A percentile compares a stretch with the other conserved stretches of the same genome.
phyloP scores from a whole-genome alignment of 129 eudicot species.

The Flaveria trinervia region DNA sequence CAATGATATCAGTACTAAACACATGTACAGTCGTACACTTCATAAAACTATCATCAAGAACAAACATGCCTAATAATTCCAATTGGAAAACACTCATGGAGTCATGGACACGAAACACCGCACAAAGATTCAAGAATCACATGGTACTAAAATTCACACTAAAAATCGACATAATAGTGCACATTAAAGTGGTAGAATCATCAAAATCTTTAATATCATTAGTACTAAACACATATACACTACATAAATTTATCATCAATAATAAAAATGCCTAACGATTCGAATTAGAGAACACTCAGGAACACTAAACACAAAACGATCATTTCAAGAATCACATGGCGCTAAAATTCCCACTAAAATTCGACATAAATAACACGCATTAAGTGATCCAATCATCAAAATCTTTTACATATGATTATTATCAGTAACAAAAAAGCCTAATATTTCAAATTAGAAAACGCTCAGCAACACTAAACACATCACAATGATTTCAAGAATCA shows the following conservation, averaged over 20 bases:
- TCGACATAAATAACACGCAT: not conserved
- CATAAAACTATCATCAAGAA: no score
- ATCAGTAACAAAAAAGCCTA: no score
- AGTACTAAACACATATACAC: no score
- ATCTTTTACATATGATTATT: no score
- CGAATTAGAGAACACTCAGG: not conserved
- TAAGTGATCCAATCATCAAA: not conserved
- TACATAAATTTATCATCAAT: no score
- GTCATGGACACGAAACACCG: not conserved
- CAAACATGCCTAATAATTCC: not conserved
- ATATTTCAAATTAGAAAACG: no score
- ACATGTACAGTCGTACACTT: no score
- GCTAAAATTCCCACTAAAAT: not conserved
- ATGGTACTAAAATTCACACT: not conserved
- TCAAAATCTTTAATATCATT: not conserved
- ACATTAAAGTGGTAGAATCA: not conserved
- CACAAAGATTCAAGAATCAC: conserved; percentile 9
- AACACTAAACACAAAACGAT: not conserved
- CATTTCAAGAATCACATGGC: conserved; percentile 14
- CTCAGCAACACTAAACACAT: not conserved
- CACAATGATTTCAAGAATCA: conserved; percentile 10
- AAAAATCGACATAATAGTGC: not conserved
- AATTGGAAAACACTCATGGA: not conserved
- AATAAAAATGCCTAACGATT: not conserved
- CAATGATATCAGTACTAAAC: no score